These are phyloP conservation scores for Metschnikowia baotianmanensis DNA, from an alignment of 805 yeast species.

Conservation along the genomic window DNA sequence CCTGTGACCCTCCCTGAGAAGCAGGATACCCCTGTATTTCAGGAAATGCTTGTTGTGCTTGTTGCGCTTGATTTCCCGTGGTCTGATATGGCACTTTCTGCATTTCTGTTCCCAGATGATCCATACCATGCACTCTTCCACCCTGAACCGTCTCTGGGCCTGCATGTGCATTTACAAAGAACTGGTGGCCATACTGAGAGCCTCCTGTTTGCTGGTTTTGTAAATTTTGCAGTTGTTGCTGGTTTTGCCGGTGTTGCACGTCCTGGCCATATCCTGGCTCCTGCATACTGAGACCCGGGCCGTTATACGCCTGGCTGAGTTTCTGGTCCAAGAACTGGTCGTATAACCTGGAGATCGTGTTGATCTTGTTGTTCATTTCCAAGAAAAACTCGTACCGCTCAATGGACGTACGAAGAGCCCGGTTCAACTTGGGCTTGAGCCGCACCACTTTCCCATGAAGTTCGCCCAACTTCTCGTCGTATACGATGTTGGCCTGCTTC, in stretches of 20 bases:
- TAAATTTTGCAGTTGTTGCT: neutral
- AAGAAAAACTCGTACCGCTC: conserved; percentile 63
- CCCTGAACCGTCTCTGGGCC: too few relatives aligned
- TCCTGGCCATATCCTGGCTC: neutral
- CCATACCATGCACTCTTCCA: too few relatives aligned
- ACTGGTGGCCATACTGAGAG: neutral
- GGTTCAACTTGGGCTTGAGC: conserved; percentile 67
- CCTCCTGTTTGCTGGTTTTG: neutral
- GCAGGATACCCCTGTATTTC: too few relatives aligned
- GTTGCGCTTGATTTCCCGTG: neutral
- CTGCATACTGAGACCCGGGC: conserved; percentile 20
- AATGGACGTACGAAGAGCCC: conserved; percentile 54
- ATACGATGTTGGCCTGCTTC: conserved; percentile 35
- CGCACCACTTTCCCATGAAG: conserved; percentile 58
- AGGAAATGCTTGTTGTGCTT: neutral
- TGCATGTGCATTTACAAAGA: conserved; percentile 1
- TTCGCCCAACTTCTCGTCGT: conserved; percentile 52
- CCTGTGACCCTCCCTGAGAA: neutral
- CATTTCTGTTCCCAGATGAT: neutral
- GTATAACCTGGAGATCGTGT: conserved; percentile 71
- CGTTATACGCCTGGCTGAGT: conserved; percentile 36
- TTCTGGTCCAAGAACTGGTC: conserved; percentile 67
- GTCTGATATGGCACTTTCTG: conserved; percentile 4
- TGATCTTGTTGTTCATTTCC: conserved; percentile 74
- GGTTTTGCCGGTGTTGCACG: neutral